Evolutionary conservation across 140 eudicot species (phyloP), one percentile per base, ranked within the genome.

Genomic region (Cichorium intybus): DNA sequence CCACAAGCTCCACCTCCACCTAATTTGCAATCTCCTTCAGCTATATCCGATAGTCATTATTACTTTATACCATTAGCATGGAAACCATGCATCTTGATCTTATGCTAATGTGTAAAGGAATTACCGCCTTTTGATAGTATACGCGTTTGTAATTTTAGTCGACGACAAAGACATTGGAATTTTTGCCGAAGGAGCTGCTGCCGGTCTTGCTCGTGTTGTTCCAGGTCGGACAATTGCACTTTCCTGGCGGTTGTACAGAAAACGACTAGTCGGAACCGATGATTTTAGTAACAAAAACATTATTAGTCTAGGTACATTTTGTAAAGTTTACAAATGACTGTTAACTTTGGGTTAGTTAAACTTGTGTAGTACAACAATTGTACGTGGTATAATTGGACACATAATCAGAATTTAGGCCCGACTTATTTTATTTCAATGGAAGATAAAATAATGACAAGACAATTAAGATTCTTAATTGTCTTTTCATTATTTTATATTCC

Each of bases 101-200:
- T 6, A 43, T 15, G 49, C 2, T 1, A 35, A 35, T 43, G 1
- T 14, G 49, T 23, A 15, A 26, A 6, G 69, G 39, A 26, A 28
- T 22, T 14, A n/a, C 48, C 27, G 8, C 34, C 43, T 64, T 48
- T 4, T 64, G 6, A 27, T 28, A 47, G 8, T 63, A 8, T 56
- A 24, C 52, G 61, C 45, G 56, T 15, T 24, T 66, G 51, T 62
- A 20, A 20, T 78, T 67, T 26, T 78, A 76, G 83, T 56, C 24
- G 86, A 77, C 11, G 71, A 82, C 59, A 82, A 78, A 68, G 84
- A 75, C 20, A n/a, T n/a, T n/a, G n/a, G n/a, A n/a, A n/a, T n/a
- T n/a, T 82, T 83, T 62, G n/a, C n/a, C n/a, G n/a, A n/a, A n/a
- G 94, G 88, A 37, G 86, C 86, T 26, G 88, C 83, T 68, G 92